Percentiles rank a stretch among this genome's conserved stretches.
Conservation (phyloP, 108 stramenopile genomes). For the Skeletonema costatum region DNA sequence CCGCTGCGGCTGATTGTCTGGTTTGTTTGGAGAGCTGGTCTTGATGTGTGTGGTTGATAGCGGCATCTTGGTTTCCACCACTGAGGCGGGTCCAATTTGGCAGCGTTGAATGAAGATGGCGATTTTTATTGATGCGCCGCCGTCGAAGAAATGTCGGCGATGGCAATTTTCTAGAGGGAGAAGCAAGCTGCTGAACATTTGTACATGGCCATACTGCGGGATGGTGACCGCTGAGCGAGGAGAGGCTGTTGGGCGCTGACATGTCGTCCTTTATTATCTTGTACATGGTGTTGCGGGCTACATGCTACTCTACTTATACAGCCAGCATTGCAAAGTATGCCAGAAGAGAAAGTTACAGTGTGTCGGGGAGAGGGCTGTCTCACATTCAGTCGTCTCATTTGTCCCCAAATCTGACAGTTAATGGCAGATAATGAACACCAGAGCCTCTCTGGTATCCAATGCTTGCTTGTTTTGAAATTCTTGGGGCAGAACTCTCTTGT, state of each 20-base stretch:
- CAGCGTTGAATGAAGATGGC: not conserved
- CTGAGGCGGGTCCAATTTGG: conserved; percentile 9
- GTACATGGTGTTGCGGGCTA: no score
- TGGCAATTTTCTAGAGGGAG: not conserved
- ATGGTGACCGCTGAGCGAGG: not conserved
- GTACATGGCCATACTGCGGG: not conserved
- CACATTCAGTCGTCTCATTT: no score
- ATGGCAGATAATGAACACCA: conserved; percentile 29
- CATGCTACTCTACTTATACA: no score
- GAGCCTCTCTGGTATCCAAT: conserved; percentile 10
- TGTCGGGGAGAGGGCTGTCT: no score
- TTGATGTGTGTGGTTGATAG: not conserved
- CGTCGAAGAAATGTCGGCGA: not conserved
- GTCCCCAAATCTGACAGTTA: conserved; percentile 7
- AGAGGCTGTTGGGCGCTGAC: no score
- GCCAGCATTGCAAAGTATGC: no score
- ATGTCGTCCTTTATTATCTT: not conserved
- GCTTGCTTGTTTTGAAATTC: not conserved
- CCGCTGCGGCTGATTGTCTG: not conserved
- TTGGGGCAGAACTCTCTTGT: no score
- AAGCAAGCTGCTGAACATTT: not conserved
- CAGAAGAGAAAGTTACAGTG: no score
- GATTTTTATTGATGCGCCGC: not conserved
- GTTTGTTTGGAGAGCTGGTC: not conserved
- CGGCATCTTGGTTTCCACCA: not conserved